These are phyloP conservation scores for Mucor plumbeus DNA, from an alignment of 371 early-diverging fungal genomes.

Conservation along the genomic window DNA sequence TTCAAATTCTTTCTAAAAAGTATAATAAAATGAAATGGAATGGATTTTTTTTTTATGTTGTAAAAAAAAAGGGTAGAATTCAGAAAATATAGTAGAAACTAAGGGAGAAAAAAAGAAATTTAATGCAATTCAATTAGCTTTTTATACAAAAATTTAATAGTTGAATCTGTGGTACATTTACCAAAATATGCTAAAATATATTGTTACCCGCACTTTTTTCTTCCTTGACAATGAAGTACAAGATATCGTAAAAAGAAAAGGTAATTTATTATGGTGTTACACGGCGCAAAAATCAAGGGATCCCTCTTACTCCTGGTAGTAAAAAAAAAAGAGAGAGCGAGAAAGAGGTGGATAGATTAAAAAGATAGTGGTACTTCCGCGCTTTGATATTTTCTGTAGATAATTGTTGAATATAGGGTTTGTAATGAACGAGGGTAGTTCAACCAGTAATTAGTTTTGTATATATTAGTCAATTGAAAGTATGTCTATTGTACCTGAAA, in stretches of 20 bases:
- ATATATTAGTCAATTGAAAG: conserved; percentile 10
- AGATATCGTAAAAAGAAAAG: conserved; percentile 6
- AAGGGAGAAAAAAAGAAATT: conserved; percentile 6
- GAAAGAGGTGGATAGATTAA: no score
- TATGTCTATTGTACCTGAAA: conserved; percentile 14
- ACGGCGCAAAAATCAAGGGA: conserved; percentile 15
- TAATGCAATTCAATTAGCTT: neutral
- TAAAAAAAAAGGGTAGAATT: neutral
- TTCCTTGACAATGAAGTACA: conserved; percentile 4
- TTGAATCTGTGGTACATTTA: neutral
- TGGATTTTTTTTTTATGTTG: neutral
- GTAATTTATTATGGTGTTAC: conserved; percentile 16
- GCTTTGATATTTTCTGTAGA: neutral
- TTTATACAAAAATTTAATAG: conserved; percentile 12
- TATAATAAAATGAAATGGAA: conserved; percentile 7
- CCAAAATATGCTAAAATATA: neutral
- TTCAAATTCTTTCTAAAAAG: neutral
- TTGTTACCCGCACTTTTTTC: conserved; percentile 14
- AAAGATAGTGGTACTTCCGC: neutral
- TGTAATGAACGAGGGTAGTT: neutral
- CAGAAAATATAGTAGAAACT: conserved; percentile 6
- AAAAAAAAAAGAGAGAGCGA: no score
- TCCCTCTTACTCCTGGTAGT: neutral
- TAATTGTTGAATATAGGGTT: neutral
- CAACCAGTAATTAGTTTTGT: neutral